phyloP scores from a whole-genome alignment of 1,284 basidiomycete genomes.

The Takashimella koratensis region DNA sequence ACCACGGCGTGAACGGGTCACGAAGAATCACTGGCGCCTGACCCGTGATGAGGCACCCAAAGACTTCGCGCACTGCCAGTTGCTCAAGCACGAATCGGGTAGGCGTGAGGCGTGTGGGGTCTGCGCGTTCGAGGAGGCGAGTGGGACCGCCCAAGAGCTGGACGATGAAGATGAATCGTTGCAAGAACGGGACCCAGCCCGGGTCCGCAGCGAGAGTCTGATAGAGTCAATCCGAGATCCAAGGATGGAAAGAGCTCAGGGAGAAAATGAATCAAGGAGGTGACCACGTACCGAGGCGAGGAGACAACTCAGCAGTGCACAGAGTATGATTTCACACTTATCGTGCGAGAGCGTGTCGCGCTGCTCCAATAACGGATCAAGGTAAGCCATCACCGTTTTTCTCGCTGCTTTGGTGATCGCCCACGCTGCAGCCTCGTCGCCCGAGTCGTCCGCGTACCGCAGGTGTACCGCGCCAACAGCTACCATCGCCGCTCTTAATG shows the following conservation, averaged over 20 bases:
- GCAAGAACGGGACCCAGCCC: constrained; percentile 22
- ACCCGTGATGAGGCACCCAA: constrained; percentile 45
- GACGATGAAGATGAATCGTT: neutral
- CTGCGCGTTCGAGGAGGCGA: too few species aligned
- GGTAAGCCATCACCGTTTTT: constrained; percentile 21
- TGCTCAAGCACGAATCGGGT: constrained; percentile 45
- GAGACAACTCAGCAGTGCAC: constrained; percentile 35
- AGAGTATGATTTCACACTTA: constrained; percentile 36
- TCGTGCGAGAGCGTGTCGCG: constrained; percentile 19
- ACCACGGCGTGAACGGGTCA: constrained; percentile 41
- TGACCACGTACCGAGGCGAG: constrained; percentile 43
- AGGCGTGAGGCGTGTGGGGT: constrained; percentile 23
- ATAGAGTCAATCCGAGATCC: too few species aligned
- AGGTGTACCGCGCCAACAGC: constrained; percentile 42
- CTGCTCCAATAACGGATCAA: constrained; percentile 18
- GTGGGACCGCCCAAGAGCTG: neutral
- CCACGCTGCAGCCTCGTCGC: constrained; percentile 26
- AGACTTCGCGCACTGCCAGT: constrained; percentile 42
- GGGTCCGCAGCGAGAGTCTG: constrained; percentile 39
- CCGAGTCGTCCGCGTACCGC: constrained; percentile 28
- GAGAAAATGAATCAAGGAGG: too few species aligned
- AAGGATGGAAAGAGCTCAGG: too few species aligned
- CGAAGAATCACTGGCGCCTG: constrained; percentile 35
- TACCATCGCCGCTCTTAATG: constrained; percentile 35
- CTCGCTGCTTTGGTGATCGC: constrained; percentile 25